Base-by-base conservation (phyloP, 2,329 filamentous ascomycete genomes). In the Hypoxylon sp. region DNA sequence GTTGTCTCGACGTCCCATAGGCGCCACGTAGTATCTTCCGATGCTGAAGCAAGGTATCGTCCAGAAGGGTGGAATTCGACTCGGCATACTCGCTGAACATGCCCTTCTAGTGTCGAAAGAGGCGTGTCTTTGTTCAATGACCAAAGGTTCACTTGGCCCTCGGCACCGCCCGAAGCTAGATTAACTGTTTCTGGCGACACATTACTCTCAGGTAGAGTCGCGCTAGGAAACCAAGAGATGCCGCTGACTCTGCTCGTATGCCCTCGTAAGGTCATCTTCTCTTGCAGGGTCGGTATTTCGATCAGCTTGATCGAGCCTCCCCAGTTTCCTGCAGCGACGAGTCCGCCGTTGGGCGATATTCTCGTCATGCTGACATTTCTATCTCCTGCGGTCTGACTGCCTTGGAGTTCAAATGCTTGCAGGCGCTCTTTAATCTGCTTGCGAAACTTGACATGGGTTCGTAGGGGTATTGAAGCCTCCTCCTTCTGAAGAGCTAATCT, bases 31-130 rank as follows among this genome's bases (percentile, higher is more conserved):
- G 94, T 97, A 78, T 99, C 96, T 76, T 96, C 96, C 0, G 94
- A 97, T 6, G 96, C 96, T 0, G 95, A 97, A 4, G 95, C 96
- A 5, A 98, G 85, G 76, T 95, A 98, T 69, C 88, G 88, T 2
- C 95, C 95, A 0, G 93, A 97, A 0, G 96, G 96, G 73, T 99
- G 96, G 77, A 98, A 97, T 66, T 97, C 96, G 11, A 97, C 91
- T 63, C 95, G 90, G 75, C 94, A 97, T 7, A 99, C 94, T 68
- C 96, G 91, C 60, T 92, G 92, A 3, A 88, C 90, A 77, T 99
- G 96, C 0, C 95, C 96, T 25, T 90, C 87, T 0, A 98, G 85
- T 0, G 92, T 97, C 0, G 92, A 88, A 3, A 98, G 78, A 0
- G 96, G 96, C 1, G 93, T 96, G 69, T 97, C 94, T 78, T 95